These are phyloP conservation scores for Fragaria nilgerrensis DNA, from an alignment of 306 rosid genomes.

Conservation along the genomic window DNA sequence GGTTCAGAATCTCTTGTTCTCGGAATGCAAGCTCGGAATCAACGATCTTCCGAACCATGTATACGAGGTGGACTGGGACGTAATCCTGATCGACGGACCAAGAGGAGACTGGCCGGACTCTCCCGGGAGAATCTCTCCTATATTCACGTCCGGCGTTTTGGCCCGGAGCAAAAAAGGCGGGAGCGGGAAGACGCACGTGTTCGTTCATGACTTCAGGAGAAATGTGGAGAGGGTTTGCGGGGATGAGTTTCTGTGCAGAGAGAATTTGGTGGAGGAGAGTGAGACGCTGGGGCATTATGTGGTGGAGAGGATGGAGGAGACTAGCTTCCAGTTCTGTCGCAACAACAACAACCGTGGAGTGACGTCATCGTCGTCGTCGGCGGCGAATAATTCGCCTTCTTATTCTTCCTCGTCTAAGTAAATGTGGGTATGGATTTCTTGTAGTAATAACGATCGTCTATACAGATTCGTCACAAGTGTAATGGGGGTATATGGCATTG, in stretches of 20 bases:
- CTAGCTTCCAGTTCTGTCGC: constrained; percentile 68
- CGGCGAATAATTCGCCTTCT: not conserved
- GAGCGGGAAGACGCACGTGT: constrained; percentile 80
- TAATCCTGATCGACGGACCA: constrained; percentile 83
- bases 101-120: constrained; percentile 92
- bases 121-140: constrained; percentile 80
- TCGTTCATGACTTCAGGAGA: constrained; percentile 72
- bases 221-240: constrained; percentile 62
- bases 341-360: constrained; percentile 16
- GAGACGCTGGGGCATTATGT: constrained; percentile 73
- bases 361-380: constrained; percentile 24
- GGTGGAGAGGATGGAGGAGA: constrained; percentile 79
- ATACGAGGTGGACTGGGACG: constrained; percentile 90
- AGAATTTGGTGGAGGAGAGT: constrained; percentile 77
- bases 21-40: constrained; percentile 79
- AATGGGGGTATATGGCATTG: constrained; percentile 9
- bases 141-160: constrained; percentile 83
- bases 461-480: constrained; percentile 16
- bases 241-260: constrained; percentile 72
- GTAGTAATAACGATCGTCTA: constrained; percentile 16
- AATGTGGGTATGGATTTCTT: not conserved
- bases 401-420: constrained; percentile 9
- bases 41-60: constrained; percentile 95
- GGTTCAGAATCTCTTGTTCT: constrained; percentile 81
- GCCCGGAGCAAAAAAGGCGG: constrained; percentile 93